Base-by-base conservation (phyloP, 176 grass and related monocot species). In the Coix lacrymajobi region DNA sequence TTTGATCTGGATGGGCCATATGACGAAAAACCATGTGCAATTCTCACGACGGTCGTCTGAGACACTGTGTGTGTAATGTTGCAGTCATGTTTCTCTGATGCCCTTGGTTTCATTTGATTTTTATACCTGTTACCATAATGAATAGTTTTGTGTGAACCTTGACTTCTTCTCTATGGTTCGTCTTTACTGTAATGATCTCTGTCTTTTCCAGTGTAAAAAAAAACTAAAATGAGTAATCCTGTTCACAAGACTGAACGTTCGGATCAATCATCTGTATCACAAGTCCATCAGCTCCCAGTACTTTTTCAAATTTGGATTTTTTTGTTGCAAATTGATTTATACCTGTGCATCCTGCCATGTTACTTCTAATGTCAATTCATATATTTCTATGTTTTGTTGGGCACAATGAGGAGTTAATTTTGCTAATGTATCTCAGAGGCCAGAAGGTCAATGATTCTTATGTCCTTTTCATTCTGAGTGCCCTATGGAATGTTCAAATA, bases 1-100 rank as follows among this genome's bases (percentile, higher is more conserved):
- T 28, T 28, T 80, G 45, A 45, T 73, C 13, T 62, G 28, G 14
- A 36, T 66, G 77, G 40, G 68, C 19, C 43, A 80, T 81, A 28
- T 81, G 77, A 86, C 81, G 85, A 81, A 37, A 86, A 75, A 66
- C 25, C 60, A 34, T 75, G 28, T 64, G 76, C 78, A 67, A 80
- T 73, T 77, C 89, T 88, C 89, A 88, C 33, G 85, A 88, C 57
- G 85, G 89, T 91, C 89, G 48, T 88, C 85, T 91, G 85, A 91
- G 89, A 91, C 85, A 91, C 85, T 81, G 69, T 43, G 88, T 87
- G 88, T 90, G 84, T 87, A 87, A 87, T 90, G 88, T 76, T 90
- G 88, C 88, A 90, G 76, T 83, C 75, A 75, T 87, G 83, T 79
- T 67, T 78, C 33, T 87, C 85, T 87, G 85, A 87, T 87, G 78